phyloP scores from a whole-genome alignment of 2,329 filamentous ascomycete genomes.

The Diaporthe caulivora region DNA sequence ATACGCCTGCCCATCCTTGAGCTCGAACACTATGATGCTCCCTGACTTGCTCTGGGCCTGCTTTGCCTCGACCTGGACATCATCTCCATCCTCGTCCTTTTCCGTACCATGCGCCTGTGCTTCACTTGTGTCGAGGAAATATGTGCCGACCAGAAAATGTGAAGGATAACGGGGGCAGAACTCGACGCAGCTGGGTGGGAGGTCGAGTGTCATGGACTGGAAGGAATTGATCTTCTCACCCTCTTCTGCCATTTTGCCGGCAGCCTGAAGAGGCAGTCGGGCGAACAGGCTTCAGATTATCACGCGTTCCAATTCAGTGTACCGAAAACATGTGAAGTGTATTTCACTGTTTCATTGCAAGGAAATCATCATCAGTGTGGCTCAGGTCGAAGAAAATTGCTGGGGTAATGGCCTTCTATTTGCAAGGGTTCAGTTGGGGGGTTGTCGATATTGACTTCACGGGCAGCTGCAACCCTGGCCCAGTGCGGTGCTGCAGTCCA shows the following conservation, averaged over 20 bases:
- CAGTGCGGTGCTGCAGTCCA: constrained; percentile 17
- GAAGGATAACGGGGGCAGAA: constrained; percentile 74
- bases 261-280: not conserved
- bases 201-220: constrained; percentile 67
- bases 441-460: constrained; percentile 9
- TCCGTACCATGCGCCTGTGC: constrained; percentile 40
- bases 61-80: constrained; percentile 46
- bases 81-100: constrained; percentile 40
- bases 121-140: constrained; percentile 73
- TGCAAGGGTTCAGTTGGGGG: constrained; percentile 11
- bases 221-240: constrained; percentile 19
- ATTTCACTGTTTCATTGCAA: not conserved
- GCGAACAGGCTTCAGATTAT: not conserved
- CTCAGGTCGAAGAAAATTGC: not conserved
- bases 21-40: constrained; percentile 75
- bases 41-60: constrained; percentile 76
- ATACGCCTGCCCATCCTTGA: constrained; percentile 69
- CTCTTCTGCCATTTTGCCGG: constrained; percentile 25
- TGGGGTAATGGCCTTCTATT: not conserved
- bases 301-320: rapidly evolving
- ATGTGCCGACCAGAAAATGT: constrained; percentile 86
- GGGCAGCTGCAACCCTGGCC: constrained; percentile 27
- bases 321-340: not conserved
- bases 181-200: constrained; percentile 83
- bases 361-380: too few relatives aligned